Evolutionary conservation across 805 yeast genomes (phyloP), one percentile per base, ranked within the genome.

Genomic region (Aciculoconidium aculeatum): DNA sequence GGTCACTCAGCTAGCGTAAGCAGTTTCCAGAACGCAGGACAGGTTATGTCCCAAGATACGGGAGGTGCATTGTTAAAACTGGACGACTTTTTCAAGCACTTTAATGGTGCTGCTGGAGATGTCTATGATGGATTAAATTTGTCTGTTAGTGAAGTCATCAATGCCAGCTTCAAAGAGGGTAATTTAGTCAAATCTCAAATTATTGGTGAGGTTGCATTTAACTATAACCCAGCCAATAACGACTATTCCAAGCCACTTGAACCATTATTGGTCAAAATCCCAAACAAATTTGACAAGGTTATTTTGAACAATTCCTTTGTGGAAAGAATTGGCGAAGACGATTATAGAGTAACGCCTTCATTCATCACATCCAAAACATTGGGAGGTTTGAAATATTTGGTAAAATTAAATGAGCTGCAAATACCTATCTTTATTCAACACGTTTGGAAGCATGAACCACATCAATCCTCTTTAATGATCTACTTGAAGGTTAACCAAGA

Each of bases 151-250:
- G 97, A 90, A 58, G 77, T 82, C 8, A 65, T 85, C 39, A 79
- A 76, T 49, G 95, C 86, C 4, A 67, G 71, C 11, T 78, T 78
- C 54, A 75, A 72, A 39, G 84, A 79, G 46, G 95, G 94, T 11
- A 56, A 58, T 24, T 59, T 78, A 20, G 52, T 55, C 8, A 68
- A 73, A 19, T 71, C 85, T 6, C 77, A 79, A 47, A 67, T 79
- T 8, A 69, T 80, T 32, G 96, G 97, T 30, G 96, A 90, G 58
- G 65, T 88, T 42, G 95, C 95, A 0, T 72, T 87, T 51, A 80
- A 80, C 44, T 84, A 77, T 50, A 67, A 70, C 25, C 29, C 40
- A 4, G 27, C 15, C 8, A n/a, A n/a, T n/a, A n/a, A n/a, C n/a
- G n/a, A n/a, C n/a, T n/a, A n/a, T n/a, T n/a, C n/a, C n/a, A n/a